phyloP scores from a whole-genome alignment of 805 yeast genomes.

The Candida takata region DNA sequence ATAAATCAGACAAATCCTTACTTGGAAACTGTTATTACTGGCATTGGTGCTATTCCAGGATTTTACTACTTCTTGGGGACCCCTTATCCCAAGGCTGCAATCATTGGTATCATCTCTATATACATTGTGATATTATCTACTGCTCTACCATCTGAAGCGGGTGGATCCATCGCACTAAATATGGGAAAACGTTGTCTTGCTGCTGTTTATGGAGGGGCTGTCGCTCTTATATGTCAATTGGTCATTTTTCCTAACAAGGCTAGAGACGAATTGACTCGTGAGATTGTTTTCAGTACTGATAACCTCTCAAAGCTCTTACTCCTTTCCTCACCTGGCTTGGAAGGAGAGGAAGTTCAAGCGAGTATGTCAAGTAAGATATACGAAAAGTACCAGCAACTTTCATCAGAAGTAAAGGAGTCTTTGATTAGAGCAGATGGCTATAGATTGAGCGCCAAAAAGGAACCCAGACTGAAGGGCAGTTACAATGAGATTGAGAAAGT shows the following conservation, averaged over 20 bases:
- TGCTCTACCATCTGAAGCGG: conserved; percentile 29
- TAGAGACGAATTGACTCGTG: conserved; percentile 35
- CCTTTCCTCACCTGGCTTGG: conserved; percentile 33
- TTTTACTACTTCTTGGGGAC: conserved; percentile 38
- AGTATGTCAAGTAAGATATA: conserved; percentile 26
- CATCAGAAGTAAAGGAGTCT: conserved; percentile 32
- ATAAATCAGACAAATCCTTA: conserved; percentile 32
- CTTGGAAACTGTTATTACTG: conserved; percentile 35
- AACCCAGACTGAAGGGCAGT: conserved; percentile 42
- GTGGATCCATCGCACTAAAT: conserved; percentile 35
- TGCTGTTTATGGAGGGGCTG: conserved; percentile 42
- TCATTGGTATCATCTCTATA: conserved; percentile 40
- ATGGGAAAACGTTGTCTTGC: conserved; percentile 46
- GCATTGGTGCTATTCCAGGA: conserved; percentile 39
- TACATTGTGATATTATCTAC: conserved; percentile 42
- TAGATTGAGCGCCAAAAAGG: conserved; percentile 35
- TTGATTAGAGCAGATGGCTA: conserved; percentile 34
- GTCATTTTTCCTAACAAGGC: conserved; percentile 42
- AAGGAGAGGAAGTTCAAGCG: conserved; percentile 24
- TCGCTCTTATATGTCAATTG: conserved; percentile 39
- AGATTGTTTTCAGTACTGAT: conserved; percentile 34
- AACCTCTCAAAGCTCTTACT: conserved; percentile 33
- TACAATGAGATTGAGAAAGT: conserved; percentile 33
- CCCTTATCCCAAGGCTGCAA: conserved; percentile 44
- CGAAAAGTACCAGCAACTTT: conserved; percentile 26